These are phyloP conservation scores for Colletotrichum euphorbiae DNA, from an alignment of 2,329 filamentous ascomycete species.

Conservation along the genomic window DNA sequence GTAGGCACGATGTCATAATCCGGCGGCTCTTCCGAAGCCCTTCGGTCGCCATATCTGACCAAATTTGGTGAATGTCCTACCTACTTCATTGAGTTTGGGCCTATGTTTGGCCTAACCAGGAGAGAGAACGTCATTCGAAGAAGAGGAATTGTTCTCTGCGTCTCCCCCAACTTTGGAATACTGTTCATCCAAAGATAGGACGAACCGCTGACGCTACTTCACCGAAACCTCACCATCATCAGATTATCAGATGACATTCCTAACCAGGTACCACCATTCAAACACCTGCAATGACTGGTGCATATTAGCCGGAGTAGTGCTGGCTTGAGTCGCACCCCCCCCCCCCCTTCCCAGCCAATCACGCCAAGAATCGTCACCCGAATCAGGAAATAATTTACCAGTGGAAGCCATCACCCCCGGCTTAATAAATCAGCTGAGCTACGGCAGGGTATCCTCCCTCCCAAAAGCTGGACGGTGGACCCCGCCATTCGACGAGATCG, in stretches of 20 bases:
- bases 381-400: conserved; percentile 9
- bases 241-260: too few relatives aligned
- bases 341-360: conserved; percentile 33
- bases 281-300: too few relatives aligned
- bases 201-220: background rate
- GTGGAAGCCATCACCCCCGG: too few relatives aligned
- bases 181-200: conserved; percentile 3
- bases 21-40: conserved; percentile 16
- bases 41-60: background rate
- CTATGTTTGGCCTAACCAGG: too few relatives aligned
- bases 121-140: too few relatives aligned
- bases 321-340: background rate
- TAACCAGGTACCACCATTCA: too few relatives aligned
- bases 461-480: too few relatives aligned
- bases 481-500: too few relatives aligned
- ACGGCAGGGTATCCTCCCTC: background rate
- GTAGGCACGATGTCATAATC: background rate
- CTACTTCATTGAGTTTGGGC: too few relatives aligned
- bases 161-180: too few relatives aligned
- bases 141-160: too few relatives aligned
- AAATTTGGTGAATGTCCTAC: background rate
- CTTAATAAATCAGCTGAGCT: background rate
- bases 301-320: background rate
- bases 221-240: background rate
- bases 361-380: conserved; percentile 26